Percentiles rank a stretch among this genome's conserved stretches.
These are phyloP conservation scores for Ceratobasidium sp. DNA, from an alignment of 1,284 basidiomycete genomes.

Conservation along the genomic window DNA sequence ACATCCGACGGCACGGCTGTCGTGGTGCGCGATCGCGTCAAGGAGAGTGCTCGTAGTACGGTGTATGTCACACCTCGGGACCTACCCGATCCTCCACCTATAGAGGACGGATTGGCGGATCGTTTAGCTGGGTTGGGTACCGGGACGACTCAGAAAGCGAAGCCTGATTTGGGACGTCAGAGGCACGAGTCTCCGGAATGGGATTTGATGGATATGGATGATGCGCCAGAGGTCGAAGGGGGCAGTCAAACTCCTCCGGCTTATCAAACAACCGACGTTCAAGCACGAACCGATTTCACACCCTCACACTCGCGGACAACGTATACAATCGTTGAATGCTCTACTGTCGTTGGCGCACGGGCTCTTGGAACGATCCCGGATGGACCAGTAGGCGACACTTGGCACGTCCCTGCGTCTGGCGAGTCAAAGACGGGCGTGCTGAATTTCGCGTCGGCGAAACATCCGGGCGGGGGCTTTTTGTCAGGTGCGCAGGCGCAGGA, in stretches of 20 bases:
- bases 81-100: conserved; percentile 8
- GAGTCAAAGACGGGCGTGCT: conserved; percentile 66
- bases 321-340: conserved; percentile 34
- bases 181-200: conserved; percentile 29
- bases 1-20: conserved; percentile 21
- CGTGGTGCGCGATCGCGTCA: conserved; percentile 34
- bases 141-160: not conserved
- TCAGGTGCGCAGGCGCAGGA: conserved; percentile 78
- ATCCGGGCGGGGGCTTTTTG: conserved; percentile 77
- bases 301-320: conserved; percentile 25
- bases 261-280: not conserved
- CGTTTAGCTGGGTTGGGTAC: conserved; percentile 22
- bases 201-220: conserved; percentile 31
- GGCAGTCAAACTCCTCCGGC: conserved; percentile 4
- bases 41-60: conserved; percentile 23
- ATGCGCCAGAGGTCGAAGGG: not conserved
- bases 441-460: conserved; percentile 78
- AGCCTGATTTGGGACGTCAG: conserved; percentile 12
- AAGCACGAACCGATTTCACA: conserved; percentile 28
- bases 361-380: conserved; percentile 26
- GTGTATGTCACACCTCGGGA: conserved; percentile 20
- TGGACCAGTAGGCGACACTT: not conserved
- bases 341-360: conserved; percentile 24
- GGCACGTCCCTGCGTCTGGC: conserved; percentile 27
- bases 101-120: conserved; percentile 16